Evolutionary conservation across 495 filamentous ascomycete genomes (phyloP), one percentile per base, ranked within the genome.

Genomic region (Penicillium ucsense): DNA sequence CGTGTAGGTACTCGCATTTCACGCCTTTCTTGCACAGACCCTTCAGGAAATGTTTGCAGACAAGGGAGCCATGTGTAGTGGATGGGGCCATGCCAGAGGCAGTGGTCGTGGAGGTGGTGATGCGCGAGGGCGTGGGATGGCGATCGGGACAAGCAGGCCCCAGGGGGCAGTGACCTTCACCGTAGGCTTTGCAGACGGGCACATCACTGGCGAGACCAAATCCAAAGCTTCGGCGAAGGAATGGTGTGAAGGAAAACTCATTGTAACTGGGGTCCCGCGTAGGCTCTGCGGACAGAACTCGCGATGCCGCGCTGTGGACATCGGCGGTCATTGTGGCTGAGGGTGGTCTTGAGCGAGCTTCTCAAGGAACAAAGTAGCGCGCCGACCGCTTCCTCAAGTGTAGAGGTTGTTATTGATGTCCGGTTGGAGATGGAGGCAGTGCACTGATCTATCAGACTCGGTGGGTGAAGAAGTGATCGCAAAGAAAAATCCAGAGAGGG

Each of bases 31-130:
- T 98, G 76, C 92, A 98, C 28, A 98, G 82, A 0, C 88, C 89
- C 54, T 94, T 86, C 53, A 97, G 81, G 82, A 94, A 98, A 78
- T 97, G 92, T 71, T 98, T 98, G 81, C 92, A 98, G 47, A 98
- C 89, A 0, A 95, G 76, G 8, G 76, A 82, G 36, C 76, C 75
- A 50, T 78, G 74, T 5, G 71, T 75, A 12, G 72, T 67, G 5
- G 70, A 74, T 6, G 70, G 72, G 0, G 68, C 69, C 50, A 73
- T 53, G 10, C 67, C 67, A 4, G 74, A 79, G 54, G 80, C 80
- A 54, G 80, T 84, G 28, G 67, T 74, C 0, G 67, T 73, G 2
- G 67, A 70, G 1, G 68, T 67, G 8, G 70, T 73, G 8, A 73
- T 67, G 38, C 66, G 64, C 4, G 69, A 71, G 4, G 72, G 69